Evolutionary conservation across 2,329 filamentous ascomycete species (phyloP).

Genomic region (Penicillium sp.): DNA sequence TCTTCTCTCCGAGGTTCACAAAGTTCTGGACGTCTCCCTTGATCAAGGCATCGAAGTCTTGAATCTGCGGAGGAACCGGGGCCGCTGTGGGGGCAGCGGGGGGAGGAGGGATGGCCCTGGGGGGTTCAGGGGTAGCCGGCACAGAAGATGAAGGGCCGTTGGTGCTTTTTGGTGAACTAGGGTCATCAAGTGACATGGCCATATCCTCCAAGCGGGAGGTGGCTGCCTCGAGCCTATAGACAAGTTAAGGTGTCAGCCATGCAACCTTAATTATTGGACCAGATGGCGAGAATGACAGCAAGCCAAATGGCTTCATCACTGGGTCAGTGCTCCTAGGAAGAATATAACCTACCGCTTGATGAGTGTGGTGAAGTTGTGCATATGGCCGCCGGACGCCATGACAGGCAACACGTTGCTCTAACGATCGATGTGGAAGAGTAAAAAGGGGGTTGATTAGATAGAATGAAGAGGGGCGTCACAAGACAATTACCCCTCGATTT

Average conservation of each 20-base stretch:
- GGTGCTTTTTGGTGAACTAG: slow-evolving; percentile 46
- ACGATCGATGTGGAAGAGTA: slow-evolving; percentile 4
- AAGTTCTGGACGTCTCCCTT: slow-evolving; percentile 73
- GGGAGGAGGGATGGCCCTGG: slow-evolving; percentile 40
- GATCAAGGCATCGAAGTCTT: slow-evolving; percentile 84
- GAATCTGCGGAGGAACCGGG: slow-evolving; percentile 72
- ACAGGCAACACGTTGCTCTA: slow-evolving; percentile 26
- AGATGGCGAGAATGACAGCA: slow-evolving; percentile 1
- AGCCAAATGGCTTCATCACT: neutral
- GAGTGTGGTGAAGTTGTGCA: slow-evolving; percentile 95
- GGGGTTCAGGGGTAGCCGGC: slow-evolving; percentile 26
- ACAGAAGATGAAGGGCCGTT: slow-evolving; percentile 24
- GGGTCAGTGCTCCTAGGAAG: neutral
- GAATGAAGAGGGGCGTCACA: neutral
- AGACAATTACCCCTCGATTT: neutral
- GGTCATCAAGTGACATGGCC: slow-evolving; percentile 67
- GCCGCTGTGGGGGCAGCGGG: slow-evolving; percentile 55
- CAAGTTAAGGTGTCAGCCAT: slow-evolving; percentile 47
- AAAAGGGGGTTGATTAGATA: neutral
- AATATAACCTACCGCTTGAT: slow-evolving; percentile 81
- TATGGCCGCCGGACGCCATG: slow-evolving; percentile 74
- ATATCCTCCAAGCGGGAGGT: slow-evolving; percentile 97
- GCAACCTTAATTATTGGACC: slow-evolving; percentile 1
- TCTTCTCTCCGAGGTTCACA: slow-evolving; percentile 71
- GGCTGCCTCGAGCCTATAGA: slow-evolving; percentile 86